Percentiles rank a stretch among this genome's conserved stretches.
phyloP scores from a whole-genome alignment of 2,329 filamentous ascomycete genomes.

The Byssochlamys sp. region DNA sequence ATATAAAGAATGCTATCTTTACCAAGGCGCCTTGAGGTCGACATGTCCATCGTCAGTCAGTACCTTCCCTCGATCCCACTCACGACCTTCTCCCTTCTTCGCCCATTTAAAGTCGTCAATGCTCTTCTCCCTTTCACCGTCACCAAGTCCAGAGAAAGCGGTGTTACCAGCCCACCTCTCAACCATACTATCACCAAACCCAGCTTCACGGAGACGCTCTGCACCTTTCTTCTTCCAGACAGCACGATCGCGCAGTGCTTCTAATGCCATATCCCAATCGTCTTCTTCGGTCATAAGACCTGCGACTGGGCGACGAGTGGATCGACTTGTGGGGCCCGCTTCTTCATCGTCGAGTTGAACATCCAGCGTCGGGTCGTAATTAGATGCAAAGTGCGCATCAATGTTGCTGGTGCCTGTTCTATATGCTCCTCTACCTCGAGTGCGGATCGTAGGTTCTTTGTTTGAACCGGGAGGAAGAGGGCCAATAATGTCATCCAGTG shows the following conservation, averaged over 20 bases:
- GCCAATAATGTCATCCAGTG: constrained; percentile 66
- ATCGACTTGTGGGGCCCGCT: constrained; percentile 47
- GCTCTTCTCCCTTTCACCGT: constrained; percentile 41
- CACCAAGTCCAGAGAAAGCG: constrained; percentile 41
- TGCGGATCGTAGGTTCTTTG: constrained; percentile 36
- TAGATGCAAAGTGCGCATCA: constrained; percentile 66
- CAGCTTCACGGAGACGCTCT: constrained; percentile 64
- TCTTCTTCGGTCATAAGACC: constrained; percentile 44
- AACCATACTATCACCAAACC: constrained; percentile 68
- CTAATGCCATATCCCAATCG: constrained; percentile 71
- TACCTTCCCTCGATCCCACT: constrained; percentile 59
- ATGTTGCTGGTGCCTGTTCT: constrained; percentile 55
- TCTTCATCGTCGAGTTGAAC: constrained; percentile 38
- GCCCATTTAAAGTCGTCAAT: constrained; percentile 65
- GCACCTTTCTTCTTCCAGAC: constrained; percentile 67
- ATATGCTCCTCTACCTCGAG: constrained; percentile 63
- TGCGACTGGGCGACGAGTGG: constrained; percentile 28
- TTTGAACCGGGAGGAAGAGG: constrained; percentile 48
- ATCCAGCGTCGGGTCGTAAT: constrained; percentile 47
- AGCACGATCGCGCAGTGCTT: constrained; percentile 68
- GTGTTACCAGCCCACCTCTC: constrained; percentile 58
- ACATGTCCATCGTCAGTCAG: constrained; percentile 47
- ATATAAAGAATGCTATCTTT: constrained; percentile 1
- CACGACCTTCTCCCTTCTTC: constrained; percentile 56
- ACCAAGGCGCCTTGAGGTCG: constrained; percentile 43